Evolutionary conservation across 495 filamentous ascomycete genomes (phyloP).

Genomic region (Geoglossum glabrum): DNA sequence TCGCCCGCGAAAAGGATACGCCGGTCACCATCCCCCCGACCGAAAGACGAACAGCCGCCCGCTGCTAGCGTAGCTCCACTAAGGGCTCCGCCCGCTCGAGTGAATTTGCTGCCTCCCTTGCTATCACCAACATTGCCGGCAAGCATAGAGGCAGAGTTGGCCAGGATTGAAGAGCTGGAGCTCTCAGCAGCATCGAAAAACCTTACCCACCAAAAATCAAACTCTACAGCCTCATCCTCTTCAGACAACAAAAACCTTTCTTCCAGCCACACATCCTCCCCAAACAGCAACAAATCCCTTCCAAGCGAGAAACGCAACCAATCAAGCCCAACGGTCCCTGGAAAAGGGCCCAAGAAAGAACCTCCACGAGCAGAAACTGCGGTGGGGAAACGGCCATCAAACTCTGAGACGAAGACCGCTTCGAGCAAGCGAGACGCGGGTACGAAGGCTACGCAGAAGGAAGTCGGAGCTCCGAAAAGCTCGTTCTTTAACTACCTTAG

Average conservation of each 20-base stretch:
- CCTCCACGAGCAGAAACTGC: neutral
- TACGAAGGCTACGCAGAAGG: neutral
- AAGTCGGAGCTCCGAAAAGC: neutral
- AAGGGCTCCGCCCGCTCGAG: neutral
- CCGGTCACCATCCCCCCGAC: neutral
- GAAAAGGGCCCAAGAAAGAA: neutral
- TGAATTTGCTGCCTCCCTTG: neutral
- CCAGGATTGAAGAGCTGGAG: neutral
- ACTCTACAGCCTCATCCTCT: neutral
- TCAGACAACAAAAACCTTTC: neutral
- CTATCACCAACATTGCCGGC: constrained; percentile 1
- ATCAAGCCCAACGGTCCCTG: neutral
- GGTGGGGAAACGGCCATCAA: neutral
- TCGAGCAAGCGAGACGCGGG: neutral
- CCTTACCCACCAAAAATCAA: neutral
- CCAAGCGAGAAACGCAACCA: neutral
- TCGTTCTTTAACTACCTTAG: neutral
- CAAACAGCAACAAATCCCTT: neutral
- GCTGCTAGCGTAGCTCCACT: neutral
- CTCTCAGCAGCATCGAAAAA: neutral
- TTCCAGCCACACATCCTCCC: neutral
- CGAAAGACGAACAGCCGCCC: neutral
- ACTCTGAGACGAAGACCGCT: neutral
- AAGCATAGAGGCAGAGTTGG: constrained; percentile 2
- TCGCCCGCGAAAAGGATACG: neutral